Evolutionary conservation across 2,329 filamentous ascomycete species (phyloP), one percentile per base, ranked within the genome.

Genomic region (Atkinsonella texensis): DNA sequence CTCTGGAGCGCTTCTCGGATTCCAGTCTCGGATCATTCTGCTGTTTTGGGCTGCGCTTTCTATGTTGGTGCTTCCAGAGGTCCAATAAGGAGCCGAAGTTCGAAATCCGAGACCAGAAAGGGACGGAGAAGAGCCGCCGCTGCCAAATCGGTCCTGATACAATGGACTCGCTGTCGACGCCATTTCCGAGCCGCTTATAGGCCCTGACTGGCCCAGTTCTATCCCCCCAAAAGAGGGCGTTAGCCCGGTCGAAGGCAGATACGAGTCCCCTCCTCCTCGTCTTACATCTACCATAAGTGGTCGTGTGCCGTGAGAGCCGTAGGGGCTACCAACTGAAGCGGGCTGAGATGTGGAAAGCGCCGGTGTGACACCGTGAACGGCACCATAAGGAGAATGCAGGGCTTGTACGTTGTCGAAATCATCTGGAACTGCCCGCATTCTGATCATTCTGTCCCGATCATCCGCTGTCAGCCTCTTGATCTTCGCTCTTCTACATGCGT

Each of bases 381-480:
- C 80, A 10, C 81, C 81, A 55, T 84, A 84, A 4, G 80, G 80
- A 18, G 80, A 83, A 62, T 85, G 83, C 15, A 86, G 68, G 13
- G 82, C 83, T 61, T 84, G 80, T 3, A 85, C 74, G 57, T 83
- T 85, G 64, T 85, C 82, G 55, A 86, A 86, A 57, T 82, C 81
- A 56, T 85, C 81, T 9, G 83, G 83, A 4, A 86, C 79, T 3
- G 83, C 81, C 51, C 81, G 74, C 80, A 85, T 85, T 66, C 83
- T 83, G 62, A 86, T 80, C 76, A 85, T 83, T 52, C 81, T 75
- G 54, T 86, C 81, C 46, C 82, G 76, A 61, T 86, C 83, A 64
- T 85, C 81, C n/a, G 75, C 80, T 58, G 77, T 84, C 55, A 85
- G 71, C 46, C 83, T 75, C 74, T 86, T 86, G 62, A 85, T 84